Evolutionary conservation across 345 rosid species (phyloP).

Genomic region (Populus nigra): DNA sequence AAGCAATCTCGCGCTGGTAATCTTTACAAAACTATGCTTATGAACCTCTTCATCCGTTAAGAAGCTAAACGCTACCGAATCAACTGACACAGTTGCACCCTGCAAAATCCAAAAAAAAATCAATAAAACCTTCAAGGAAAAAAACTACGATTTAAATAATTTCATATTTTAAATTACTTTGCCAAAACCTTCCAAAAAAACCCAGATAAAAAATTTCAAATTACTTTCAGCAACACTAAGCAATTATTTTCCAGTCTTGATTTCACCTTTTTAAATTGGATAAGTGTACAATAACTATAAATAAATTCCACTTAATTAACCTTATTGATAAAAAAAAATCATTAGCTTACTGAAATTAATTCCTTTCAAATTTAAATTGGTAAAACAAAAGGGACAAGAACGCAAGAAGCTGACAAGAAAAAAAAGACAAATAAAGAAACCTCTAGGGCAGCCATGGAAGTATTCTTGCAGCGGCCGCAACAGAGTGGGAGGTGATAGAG

Average conservation of each 20-base stretch:
- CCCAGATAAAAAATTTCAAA: too few species aligned
- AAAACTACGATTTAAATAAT: too few species aligned
- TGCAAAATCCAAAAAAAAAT: conserved; percentile 16
- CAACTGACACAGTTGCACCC: conserved; percentile 49
- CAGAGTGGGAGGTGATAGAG: background rate
- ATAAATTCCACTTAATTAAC: background rate
- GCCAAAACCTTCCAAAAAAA: too few species aligned
- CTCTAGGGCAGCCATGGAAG: background rate
- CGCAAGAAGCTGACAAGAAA: background rate
- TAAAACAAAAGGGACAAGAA: background rate
- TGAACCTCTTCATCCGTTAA: conserved; percentile 54
- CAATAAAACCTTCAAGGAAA: background rate
- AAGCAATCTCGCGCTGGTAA: conserved; percentile 40
- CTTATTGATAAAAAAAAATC: background rate
- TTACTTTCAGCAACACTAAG: too few species aligned
- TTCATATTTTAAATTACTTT: too few species aligned
- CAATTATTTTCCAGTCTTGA: too few species aligned
- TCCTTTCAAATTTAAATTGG: background rate
- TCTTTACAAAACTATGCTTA: conserved; percentile 45
- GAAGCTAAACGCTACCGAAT: conserved; percentile 47
- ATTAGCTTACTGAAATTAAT: background rate
- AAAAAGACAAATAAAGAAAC: background rate
- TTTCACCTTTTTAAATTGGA: background rate
- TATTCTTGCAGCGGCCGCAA: background rate
- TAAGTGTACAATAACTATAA: background rate